Base-by-base conservation (phyloP, 2,329 filamentous ascomycete species). In the Alternaria panax region DNA sequence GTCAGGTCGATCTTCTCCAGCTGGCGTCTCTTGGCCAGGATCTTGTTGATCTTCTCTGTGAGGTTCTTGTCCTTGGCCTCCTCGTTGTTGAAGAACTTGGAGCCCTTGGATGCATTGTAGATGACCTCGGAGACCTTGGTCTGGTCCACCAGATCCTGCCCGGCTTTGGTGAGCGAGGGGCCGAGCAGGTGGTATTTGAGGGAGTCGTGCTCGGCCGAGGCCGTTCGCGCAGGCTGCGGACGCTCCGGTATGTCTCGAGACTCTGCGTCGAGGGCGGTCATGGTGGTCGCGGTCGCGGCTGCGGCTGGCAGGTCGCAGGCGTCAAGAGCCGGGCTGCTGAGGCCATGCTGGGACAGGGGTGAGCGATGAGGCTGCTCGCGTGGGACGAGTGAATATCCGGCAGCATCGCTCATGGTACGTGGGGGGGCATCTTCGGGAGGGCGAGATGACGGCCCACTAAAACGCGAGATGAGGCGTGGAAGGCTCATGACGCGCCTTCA, bases 121-220 rank as follows among this genome's bases (percentile, higher is more conserved):
- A 99, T 99, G 68, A 98, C 90, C 70, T 98, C 93, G 2, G 93
- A 96, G 50, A 99, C 93, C 82, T 95, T 96, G 64, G 86, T 86
- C 80, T 98, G 95, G 71, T 99, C 92, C n/a, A 98, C 94, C 16
- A 87, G 84, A 72, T 96, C 92, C 76, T 98, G 93, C 2, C 95
- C 95, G 28, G 93, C 92, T 78, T 99, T 99, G 22, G 93, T 94
- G 53, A 98, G 82, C 6, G 93, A 97, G 0, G 93, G 94, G 0
- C 95, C 95, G 0, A 98, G 84, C 0, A 98, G 85, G 56, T 90
- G 90, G 77, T 98, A 96, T 73, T 97, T 97, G 56, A 98, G 84
- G 4, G 91, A 93, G 55, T 85, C 82, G 70, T 88, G 85, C 63
- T 83, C 74, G 65, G 59, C 66, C 20, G 67, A 65, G 24, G 63